Conservation (phyloP, 2,329 filamentous ascomycete species). For the Sphaerulina musiva region DNA sequence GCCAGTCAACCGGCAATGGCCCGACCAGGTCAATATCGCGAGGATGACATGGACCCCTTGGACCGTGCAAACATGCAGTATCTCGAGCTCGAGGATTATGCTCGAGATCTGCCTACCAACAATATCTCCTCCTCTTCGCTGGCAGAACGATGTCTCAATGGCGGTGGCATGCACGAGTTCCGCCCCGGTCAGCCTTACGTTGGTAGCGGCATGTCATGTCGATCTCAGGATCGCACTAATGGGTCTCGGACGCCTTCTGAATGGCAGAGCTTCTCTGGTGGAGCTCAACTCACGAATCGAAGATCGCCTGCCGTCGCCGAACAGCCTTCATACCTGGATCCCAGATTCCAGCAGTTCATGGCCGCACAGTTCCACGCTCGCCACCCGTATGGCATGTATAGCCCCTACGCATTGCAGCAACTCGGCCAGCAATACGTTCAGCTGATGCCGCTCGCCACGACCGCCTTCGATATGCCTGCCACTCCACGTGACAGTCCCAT, state of each 20-base stretch:
- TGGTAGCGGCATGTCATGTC: constrained; percentile 36
- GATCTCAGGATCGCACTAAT: constrained; percentile 40
- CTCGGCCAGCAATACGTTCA: constrained; percentile 31
- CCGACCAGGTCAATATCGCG: background rate
- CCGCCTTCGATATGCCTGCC: constrained; percentile 35
- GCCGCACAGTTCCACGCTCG: constrained; percentile 32
- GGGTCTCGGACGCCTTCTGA: constrained; percentile 43
- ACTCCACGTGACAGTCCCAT: constrained; percentile 52
- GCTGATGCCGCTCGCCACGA: constrained; percentile 34
- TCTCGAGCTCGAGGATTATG: constrained; percentile 32
- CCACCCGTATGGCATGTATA: constrained; percentile 30
- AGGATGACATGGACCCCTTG: constrained; percentile 20
- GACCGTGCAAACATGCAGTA: constrained; percentile 26
- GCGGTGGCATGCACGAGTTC: constrained; percentile 16
- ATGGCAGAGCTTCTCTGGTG: constrained; percentile 33
- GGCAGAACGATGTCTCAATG: constrained; percentile 19
- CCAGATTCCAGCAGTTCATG: constrained; percentile 34
- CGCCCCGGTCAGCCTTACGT: constrained; percentile 28
- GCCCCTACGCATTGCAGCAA: constrained; percentile 34
- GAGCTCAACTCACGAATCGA: constrained; percentile 8
- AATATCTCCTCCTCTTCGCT: constrained; percentile 11
- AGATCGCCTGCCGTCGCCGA: constrained; percentile 28
- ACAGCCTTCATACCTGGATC: constrained; percentile 36
- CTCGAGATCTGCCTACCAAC: constrained; percentile 26
- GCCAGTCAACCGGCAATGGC: background rate